phyloP scores from a whole-genome alignment of 2,329 filamentous ascomycete genomes.

The Biscogniauxia sp. region DNA sequence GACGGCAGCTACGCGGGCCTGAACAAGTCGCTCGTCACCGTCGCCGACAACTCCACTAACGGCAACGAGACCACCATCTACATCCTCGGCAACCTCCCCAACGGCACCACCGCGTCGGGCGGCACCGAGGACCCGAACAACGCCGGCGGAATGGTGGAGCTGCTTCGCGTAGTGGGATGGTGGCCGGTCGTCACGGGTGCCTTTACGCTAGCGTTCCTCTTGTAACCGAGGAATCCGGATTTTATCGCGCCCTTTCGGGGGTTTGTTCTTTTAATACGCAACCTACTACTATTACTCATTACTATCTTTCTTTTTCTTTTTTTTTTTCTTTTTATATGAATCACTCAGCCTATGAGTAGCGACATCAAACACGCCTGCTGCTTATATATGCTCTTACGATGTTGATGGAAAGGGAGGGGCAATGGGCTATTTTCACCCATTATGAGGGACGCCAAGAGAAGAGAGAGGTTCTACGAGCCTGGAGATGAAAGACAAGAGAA shows the following conservation, averaged over 20 bases:
- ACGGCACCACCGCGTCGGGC: slow-evolving; percentile 57
- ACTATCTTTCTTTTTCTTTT: no score
- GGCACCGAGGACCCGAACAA: slow-evolving; percentile 40
- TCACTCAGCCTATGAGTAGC: no score
- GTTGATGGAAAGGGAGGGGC: no score
- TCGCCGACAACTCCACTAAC: slow-evolving; percentile 59
- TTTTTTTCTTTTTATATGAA: no score
- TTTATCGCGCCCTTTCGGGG: slow-evolving; percentile 1
- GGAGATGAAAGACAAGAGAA: no score
- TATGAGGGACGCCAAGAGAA: no score
- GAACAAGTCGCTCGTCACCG: slow-evolving; percentile 60
- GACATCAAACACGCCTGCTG: no score
- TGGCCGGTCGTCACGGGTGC: slow-evolving; percentile 49
- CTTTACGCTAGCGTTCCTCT: slow-evolving; percentile 42
- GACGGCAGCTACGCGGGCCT: slow-evolving; percentile 59
- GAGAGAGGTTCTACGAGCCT: no score
- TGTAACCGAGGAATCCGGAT: slow-evolving; percentile 24
- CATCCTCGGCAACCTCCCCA: slow-evolving; percentile 73
- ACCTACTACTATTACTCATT: no score
- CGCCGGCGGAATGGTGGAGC: slow-evolving; percentile 32
- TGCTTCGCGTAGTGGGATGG: slow-evolving; percentile 43
- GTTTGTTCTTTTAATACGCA: neutral
- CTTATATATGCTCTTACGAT: no score
- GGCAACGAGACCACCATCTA: slow-evolving; percentile 52
- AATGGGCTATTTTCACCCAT: no score